phyloP scores from a whole-genome alignment of 768 basidiomycete species.

The Macrolepiota fuliginosa region DNA sequence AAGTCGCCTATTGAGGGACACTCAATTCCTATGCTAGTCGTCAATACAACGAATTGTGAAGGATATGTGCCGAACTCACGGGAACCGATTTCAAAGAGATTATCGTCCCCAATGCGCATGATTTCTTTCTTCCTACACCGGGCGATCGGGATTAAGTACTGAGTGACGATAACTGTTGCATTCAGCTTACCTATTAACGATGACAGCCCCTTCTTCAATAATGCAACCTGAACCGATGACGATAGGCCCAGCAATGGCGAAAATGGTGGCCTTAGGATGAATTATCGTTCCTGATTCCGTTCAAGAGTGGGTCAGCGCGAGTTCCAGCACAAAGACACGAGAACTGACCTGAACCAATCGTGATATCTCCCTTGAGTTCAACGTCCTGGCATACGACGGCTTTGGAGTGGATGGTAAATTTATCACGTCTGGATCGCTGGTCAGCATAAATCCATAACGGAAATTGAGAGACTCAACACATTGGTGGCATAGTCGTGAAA shows the following conservation, averaged over 20 bases:
- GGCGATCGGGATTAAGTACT: not conserved
- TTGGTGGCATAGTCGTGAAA: constrained; percentile 30
- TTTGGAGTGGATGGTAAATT: constrained; percentile 87
- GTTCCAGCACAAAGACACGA: not conserved
- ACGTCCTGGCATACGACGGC: constrained; percentile 92
- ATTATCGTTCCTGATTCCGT: constrained; percentile 67
- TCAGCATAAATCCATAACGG: not conserved
- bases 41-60: not conserved
- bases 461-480: constrained; percentile 26
- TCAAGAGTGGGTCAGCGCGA: not conserved
- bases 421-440: constrained; percentile 62
- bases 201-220: constrained; percentile 86
- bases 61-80: constrained; percentile 54
- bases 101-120: constrained; percentile 92
- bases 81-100: constrained; percentile 92
- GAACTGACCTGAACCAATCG: constrained; percentile 73
- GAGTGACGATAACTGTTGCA: not conserved
- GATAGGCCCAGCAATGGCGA: constrained; percentile 88
- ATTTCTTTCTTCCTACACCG: constrained; percentile 63
- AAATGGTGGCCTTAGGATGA: constrained; percentile 92
- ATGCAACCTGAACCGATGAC: constrained; percentile 86
- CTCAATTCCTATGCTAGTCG: constrained; percentile 68
- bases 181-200: constrained; percentile 73
- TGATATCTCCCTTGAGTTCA: constrained; percentile 92
- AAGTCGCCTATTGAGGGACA: constrained; percentile 77